Base-by-base conservation (phyloP, 1,284 basidiomycete species). In the Cystobasidiaceae sp. region DNA sequence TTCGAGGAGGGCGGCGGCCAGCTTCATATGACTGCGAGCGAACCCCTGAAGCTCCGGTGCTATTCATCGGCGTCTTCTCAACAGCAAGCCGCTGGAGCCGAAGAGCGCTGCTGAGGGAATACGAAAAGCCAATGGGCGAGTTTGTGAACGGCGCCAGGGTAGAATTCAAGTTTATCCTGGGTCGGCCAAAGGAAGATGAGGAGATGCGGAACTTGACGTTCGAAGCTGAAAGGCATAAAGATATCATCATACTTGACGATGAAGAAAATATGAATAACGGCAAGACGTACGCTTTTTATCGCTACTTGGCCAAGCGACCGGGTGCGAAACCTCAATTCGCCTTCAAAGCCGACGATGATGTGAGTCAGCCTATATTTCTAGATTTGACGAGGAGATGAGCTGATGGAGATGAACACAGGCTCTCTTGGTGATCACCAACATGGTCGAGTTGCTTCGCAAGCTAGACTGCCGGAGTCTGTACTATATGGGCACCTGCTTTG, bases 211-310 rank as follows among this genome's bases (percentile, higher is more conserved):
- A n/a, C 25, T 21, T 64, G 41, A 13, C 34, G 19, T 19, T 34
- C 19, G 61, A 64, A 33, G 56, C 49, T 51, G 17, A 46, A 27
- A 17, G 9, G 9, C 27, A 55, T 43, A 45, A 56, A 13, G 61
- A 64, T 39, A 64, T 64, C 8, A 81, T 93, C 66, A 83, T 94
- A 62, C 82, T 94, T 55, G 89, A 91, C 45, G 84, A 88, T 56
- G 73, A 83, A 11, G 93, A 96, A 78, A 94, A 94, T 77, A 93
- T 94, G 90, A 93, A 93, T 77, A 78, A 82, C 52, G 90, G 91
- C 61, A 97, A 96, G 78, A 64, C 61, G 19, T 56, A 48, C 34
- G 41, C n/a, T n/a, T 64, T 48, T 33, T 64, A 37, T 39, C 39
- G 50, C 21, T 64, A 52, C 34, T 28, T 64, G 13, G 51, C 52